These are phyloP conservation scores for Harringtonia aguacate DNA, from an alignment of 2,329 filamentous ascomycete genomes.

Conservation along the genomic window DNA sequence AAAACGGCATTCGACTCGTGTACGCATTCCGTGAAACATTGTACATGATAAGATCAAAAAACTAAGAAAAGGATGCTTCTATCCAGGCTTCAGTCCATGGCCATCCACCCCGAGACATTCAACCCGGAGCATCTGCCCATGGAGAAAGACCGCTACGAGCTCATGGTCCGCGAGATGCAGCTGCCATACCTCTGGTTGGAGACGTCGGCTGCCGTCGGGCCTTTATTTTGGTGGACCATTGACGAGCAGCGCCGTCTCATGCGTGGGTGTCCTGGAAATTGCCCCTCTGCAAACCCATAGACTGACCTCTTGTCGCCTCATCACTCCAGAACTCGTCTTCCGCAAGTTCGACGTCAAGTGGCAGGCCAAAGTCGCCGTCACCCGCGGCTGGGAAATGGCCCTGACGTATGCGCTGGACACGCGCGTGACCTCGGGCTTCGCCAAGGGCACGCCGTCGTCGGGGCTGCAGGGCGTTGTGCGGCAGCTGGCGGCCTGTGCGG, in stretches of 20 bases:
- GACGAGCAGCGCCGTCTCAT: conserved; percentile 15
- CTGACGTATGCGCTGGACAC: conserved; percentile 19
- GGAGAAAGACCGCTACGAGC: conserved; percentile 11
- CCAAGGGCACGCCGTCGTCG: conserved; percentile 18
- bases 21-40: too few species aligned
- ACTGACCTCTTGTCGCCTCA: too few species aligned
- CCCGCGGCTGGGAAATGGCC: conserved; percentile 23
- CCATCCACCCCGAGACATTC: conserved; percentile 17
- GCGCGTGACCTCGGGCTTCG: conserved; percentile 20
- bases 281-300: too few species aligned
- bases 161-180: conserved; percentile 17
- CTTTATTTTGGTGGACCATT: conserved; percentile 23
- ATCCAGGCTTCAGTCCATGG: not conserved
- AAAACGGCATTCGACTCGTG: conserved; percentile 10
- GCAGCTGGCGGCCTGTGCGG: conserved; percentile 16
- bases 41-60: too few species aligned
- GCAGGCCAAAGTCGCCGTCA: conserved; percentile 15
- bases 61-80: too few species aligned
- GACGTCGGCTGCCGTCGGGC: conserved; percentile 19
- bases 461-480: conserved; percentile 15
- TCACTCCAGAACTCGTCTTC: conserved; percentile 24
- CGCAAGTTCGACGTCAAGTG: conserved; percentile 22
- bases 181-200: conserved; percentile 19
- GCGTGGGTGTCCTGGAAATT: conserved; percentile 19
- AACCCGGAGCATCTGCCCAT: conserved; percentile 17